phyloP scores from a whole-genome alignment of 306 rosid species.

The Abrus pulchellus region DNA sequence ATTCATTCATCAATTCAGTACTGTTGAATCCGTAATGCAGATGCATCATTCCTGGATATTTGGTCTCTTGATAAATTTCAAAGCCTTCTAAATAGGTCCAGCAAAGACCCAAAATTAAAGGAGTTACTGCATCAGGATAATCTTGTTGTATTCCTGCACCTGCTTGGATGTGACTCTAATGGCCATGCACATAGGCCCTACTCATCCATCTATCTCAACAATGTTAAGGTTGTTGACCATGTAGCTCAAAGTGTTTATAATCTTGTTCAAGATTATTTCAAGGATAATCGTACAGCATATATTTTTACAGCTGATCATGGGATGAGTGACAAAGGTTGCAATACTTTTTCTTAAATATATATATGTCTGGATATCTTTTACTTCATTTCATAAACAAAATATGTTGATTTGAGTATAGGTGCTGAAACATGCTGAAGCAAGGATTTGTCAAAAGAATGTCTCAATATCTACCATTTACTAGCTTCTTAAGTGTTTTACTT shows the following conservation, averaged over 20 bases:
- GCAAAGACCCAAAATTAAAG: constrained; percentile 71
- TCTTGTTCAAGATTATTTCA: constrained; percentile 77
- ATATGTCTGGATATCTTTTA: constrained; percentile 23
- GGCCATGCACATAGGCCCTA: constrained; percentile 94
- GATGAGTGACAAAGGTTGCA: constrained; percentile 91
- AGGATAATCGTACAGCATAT: constrained; percentile 78
- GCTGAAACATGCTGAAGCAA: constrained; percentile 39
- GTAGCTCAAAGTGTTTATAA: constrained; percentile 83
- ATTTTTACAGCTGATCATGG: constrained; percentile 96
- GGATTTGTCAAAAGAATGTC: constrained; percentile 30
- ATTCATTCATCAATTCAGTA: constrained; percentile 22
- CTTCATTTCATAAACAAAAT: constrained; percentile 26
- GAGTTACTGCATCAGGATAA: constrained; percentile 74
- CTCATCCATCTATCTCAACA: constrained; percentile 89
- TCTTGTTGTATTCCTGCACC: constrained; percentile 82
- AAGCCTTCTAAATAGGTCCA: constrained; percentile 78
- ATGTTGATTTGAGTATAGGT: constrained; percentile 24
- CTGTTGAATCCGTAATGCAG: constrained; percentile 59
- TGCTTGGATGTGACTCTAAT: constrained; percentile 93
- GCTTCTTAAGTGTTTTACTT: constrained; percentile 24
- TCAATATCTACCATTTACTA: constrained; percentile 19
- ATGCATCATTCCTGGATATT: constrained; percentile 92
- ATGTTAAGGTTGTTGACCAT: constrained; percentile 87
- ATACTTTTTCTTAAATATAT: constrained; percentile 15
- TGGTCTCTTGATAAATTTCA: constrained; percentile 92